A percentile compares a stretch with the other conserved stretches of the same genome.
phyloP scores from a whole-genome alignment of 177 flowering plant genomes.

The Tripterygium wilfordii region DNA sequence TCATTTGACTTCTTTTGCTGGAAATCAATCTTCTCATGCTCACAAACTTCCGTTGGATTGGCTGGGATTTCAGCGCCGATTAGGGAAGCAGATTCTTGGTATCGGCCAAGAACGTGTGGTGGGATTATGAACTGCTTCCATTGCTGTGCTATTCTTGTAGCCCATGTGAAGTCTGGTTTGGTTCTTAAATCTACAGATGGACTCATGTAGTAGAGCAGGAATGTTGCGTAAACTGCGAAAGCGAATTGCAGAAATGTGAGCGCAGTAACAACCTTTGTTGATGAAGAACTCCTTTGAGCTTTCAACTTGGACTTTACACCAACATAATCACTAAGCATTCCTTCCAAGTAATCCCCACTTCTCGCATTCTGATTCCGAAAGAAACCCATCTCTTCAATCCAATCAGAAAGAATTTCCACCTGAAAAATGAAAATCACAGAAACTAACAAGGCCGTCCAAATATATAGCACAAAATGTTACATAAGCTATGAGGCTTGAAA shows the following conservation, averaged over 20 bases:
- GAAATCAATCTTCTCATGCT: conserved; percentile 84
- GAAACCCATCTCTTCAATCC: conserved; percentile 36
- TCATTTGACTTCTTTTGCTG: conserved; percentile 86
- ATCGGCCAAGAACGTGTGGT: conserved; percentile 38
- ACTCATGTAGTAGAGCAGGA: conserved; percentile 85
- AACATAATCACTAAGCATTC: conserved; percentile 66
- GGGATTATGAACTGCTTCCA: conserved; percentile 71
- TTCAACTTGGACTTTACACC: conserved; percentile 50
- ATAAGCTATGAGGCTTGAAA: too few species aligned
- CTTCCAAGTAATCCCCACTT: conserved; percentile 78
- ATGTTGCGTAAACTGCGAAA: conserved; percentile 89
- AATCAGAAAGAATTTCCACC: neutral
- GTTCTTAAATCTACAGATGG: conserved; percentile 61
- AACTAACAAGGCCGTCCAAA: neutral
- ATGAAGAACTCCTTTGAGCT: conserved; percentile 25
- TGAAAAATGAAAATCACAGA: neutral
- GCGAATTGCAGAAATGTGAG: conserved; percentile 85
- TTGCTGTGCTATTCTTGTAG: conserved; percentile 57
- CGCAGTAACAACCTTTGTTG: conserved; percentile 53
- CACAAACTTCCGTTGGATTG: conserved; percentile 56
- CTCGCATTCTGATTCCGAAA: conserved; percentile 28
- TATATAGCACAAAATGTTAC: too few species aligned
- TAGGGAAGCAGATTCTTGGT: conserved; percentile 37
- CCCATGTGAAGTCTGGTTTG: conserved; percentile 86
- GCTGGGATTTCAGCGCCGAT: conserved; percentile 14